Percentiles rank a stretch among this genome's conserved stretches.
Conservation (phyloP, 1,284 basidiomycete genomes). For the Rhodotorula sp. region DNA sequence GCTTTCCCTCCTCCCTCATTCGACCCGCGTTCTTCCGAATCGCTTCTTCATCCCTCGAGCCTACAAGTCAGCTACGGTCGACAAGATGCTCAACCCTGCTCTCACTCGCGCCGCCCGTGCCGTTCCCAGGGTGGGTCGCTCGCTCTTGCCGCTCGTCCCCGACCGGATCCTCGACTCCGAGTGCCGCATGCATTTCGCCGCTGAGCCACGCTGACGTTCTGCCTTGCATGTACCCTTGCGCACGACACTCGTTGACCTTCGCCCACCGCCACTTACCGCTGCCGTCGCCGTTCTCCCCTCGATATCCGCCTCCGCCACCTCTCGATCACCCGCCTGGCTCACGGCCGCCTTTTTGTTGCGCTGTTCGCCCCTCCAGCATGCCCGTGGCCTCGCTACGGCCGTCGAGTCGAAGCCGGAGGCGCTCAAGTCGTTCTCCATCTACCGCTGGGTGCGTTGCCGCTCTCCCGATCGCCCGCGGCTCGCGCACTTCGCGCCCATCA, state of each 20-base stretch:
- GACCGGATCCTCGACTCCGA: neutral
- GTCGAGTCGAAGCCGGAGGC: constrained; percentile 47
- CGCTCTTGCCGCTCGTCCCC: neutral
- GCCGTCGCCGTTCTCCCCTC: neutral
- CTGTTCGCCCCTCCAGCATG: constrained; percentile 1
- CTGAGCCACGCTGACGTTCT: no score
- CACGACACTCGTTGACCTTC: neutral
- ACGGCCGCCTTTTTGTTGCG: neutral
- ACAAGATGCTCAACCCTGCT: constrained; percentile 12
- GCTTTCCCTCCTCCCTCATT: no score
- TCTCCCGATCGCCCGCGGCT: neutral
- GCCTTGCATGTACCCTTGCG: no score
- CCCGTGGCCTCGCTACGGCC: constrained; percentile 33
- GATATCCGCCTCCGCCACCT: no score
- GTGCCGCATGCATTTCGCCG: neutral
- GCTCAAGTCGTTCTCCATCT: constrained; percentile 90
- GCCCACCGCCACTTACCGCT: neutral
- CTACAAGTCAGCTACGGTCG: no score
- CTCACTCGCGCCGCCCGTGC: constrained; percentile 16
- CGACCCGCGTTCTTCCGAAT: no score
- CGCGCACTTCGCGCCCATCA: neutral
- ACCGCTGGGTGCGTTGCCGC: constrained; percentile 74
- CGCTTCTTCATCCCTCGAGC: neutral
- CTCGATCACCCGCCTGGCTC: neutral
- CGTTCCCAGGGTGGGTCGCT: constrained; percentile 8